Percentiles rank a stretch among this genome's conserved stretches.
phyloP scores from a whole-genome alignment of 192 early-diverging fungal genomes.

The Coemansia erecta region DNA sequence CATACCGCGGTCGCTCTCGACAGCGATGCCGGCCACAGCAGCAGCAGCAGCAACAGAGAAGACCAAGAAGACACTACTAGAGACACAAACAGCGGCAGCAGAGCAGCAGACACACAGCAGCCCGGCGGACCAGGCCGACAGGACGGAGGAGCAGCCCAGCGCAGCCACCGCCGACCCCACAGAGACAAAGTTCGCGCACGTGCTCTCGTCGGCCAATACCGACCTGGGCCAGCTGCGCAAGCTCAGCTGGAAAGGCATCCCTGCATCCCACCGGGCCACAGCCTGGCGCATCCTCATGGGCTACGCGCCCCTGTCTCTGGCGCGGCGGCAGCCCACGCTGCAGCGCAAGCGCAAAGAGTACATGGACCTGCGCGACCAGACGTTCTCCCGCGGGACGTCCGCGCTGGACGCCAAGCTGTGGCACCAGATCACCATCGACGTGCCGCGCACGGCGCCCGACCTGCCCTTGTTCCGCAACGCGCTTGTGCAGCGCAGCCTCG shows the following conservation, averaged over 20 bases:
- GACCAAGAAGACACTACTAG: too few relatives aligned
- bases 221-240: conserved; percentile 75
- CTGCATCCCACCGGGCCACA: conserved; percentile 75
- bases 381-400: conserved; percentile 76
- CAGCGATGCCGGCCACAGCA: background rate
- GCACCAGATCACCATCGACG: conserved; percentile 98
- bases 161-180: background rate
- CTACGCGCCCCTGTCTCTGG: conserved; percentile 87
- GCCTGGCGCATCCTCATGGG: conserved; percentile 95
- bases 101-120: background rate
- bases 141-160: background rate
- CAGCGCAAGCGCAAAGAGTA: conserved; percentile 92
- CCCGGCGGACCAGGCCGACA: background rate
- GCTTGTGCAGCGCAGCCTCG: conserved; percentile 82
- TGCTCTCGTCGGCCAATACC: conserved; percentile 61
- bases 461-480: conserved; percentile 80
- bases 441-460: conserved; percentile 85
- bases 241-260: conserved; percentile 93
- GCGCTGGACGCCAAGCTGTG: conserved; percentile 81
- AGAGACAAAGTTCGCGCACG: conserved; percentile 54
- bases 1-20: too few relatives aligned
- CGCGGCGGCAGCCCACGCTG: conserved; percentile 77
- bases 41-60: background rate
- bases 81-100: too few relatives aligned
- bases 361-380: conserved; percentile 76